Conservation (phyloP, 2,329 filamentous ascomycete genomes). For the Amauroascus verrucosus region DNA sequence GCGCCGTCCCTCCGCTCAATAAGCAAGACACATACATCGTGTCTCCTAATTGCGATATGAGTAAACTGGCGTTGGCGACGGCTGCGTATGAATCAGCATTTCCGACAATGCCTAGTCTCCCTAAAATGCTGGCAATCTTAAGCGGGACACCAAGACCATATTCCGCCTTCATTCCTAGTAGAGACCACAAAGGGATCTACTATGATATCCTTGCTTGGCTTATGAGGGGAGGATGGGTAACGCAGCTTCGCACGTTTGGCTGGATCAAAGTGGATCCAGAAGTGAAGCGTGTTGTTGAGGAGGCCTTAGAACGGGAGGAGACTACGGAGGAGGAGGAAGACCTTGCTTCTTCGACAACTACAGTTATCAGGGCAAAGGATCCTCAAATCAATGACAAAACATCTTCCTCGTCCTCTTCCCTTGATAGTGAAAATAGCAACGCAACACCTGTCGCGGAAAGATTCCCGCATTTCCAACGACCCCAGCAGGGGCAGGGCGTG, state of each 20-base stretch:
- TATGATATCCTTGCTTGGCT: conserved; percentile 90
- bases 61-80: conserved; percentile 57
- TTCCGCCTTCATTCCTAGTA: conserved; percentile 72
- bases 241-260: conserved; percentile 80
- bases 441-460: conserved; percentile 29
- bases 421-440: conserved; percentile 31
- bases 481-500: not conserved
- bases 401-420: conserved; percentile 30
- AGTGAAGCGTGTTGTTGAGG: conserved; percentile 69
- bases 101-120: conserved; percentile 68
- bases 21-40: conserved; percentile 84
- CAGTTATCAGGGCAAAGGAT: conserved; percentile 8
- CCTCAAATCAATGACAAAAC: conserved; percentile 20
- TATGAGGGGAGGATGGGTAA: conserved; percentile 85
- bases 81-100: conserved; percentile 67
- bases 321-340: conserved; percentile 37
- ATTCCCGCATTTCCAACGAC: conserved; percentile 14
- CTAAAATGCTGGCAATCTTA: conserved; percentile 76
- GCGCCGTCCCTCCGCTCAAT: conserved; percentile 82
- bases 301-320: conserved; percentile 59
- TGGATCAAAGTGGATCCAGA: conserved; percentile 77
- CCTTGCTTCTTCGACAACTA: conserved; percentile 8
- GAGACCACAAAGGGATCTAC: conserved; percentile 77
- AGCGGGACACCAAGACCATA: conserved; percentile 73
- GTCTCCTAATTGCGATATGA: conserved; percentile 76